Base-by-base conservation (phyloP, 2,329 filamentous ascomycete species). In the Cytospora piceicola region DNA sequence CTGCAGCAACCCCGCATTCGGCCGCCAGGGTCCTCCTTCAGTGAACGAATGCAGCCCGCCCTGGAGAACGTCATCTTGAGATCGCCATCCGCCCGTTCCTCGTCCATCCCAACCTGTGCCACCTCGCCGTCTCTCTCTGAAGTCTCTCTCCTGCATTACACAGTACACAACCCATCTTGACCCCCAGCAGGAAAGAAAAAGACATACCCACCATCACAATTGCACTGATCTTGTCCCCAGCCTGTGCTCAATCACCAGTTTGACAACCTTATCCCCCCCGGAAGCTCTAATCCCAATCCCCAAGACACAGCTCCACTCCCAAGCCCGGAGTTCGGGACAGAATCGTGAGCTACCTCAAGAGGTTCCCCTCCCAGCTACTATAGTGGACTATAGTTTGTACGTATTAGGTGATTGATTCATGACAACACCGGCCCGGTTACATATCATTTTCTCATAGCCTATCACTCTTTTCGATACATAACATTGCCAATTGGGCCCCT, bases 351-450 rank as follows among this genome's bases (percentile, higher is more conserved):
- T 49, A 17, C 42, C 12, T 15, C 6, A n/a, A 49, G 46, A 22
- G 42, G 42, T 22, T 22, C 42, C 20, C 46, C 9, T 24, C 22
- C n/a, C 52, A 32, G 22, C 54, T 20, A 15, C 52, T 34, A 36
- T 1, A 34, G 29, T 17, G 39, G 11, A n/a, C 52, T 34, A 36
- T 0, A 34, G 15, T 17, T 49, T 62, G 8, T n/a, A 22, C 36
- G 60, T 34, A 27, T 67, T 67, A 46, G 36, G 58, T 61, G 60
- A 58, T 46, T 56, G 49, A 62, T 65, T 61, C 54, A 58, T 65
- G 61, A 67, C 46, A 61, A 42, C 52, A 67, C 65, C 65, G 65
- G 65, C 46, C 62, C 65, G 65, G 65, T 61, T 24, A 61, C 51
- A 39, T 53, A 61, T 61, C 61, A 61, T 42, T 27, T 32, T 59